Evolutionary conservation across 805 yeast genomes (phyloP).

Genomic region (Clavispora fructus): DNA sequence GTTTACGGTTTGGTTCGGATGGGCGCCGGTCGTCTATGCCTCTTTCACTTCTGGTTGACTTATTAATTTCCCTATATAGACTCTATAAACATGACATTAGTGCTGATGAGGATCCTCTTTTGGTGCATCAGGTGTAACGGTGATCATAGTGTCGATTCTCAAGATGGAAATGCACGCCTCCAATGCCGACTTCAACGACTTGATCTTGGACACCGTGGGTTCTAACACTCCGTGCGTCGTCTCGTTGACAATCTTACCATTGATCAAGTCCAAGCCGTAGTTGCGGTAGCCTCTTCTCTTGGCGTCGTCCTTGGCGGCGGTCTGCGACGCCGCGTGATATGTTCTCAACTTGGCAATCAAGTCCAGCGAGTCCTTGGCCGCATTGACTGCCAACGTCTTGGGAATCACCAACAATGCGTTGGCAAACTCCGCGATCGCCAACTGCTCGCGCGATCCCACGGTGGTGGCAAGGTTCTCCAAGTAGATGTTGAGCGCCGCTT

Average conservation of each 20-base stretch:
- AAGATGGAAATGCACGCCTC: conserved; percentile 98
- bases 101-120: conserved; percentile 91
- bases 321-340: conserved; percentile 92
- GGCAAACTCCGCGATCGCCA: conserved; percentile 98
- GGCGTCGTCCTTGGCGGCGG: conserved; percentile 73
- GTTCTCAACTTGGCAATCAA: conserved; percentile 92
- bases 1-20: neutral
- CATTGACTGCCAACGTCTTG: conserved; percentile 93
- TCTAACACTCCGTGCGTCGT: conserved; percentile 83
- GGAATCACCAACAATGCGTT: conserved; percentile 85
- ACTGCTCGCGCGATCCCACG: conserved; percentile 94
- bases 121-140: conserved; percentile 92
- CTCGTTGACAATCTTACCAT: conserved; percentile 89
- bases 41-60: neutral
- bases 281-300: conserved; percentile 83
- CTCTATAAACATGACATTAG: conserved; percentile 19
- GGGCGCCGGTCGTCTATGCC: neutral
- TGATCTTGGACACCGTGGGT: conserved; percentile 90
- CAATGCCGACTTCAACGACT: conserved; percentile 88
- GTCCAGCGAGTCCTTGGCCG: conserved; percentile 95
- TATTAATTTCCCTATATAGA: neutral
- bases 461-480: conserved; percentile 97
- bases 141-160: conserved; percentile 97
- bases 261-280: conserved; percentile 88
- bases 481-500: conserved; percentile 89